A percentile compares a stretch with the other conserved stretches of the same genome.
These are phyloP conservation scores for Aspergillus leporis DNA, from an alignment of 495 filamentous ascomycete genomes.

Conservation along the genomic window DNA sequence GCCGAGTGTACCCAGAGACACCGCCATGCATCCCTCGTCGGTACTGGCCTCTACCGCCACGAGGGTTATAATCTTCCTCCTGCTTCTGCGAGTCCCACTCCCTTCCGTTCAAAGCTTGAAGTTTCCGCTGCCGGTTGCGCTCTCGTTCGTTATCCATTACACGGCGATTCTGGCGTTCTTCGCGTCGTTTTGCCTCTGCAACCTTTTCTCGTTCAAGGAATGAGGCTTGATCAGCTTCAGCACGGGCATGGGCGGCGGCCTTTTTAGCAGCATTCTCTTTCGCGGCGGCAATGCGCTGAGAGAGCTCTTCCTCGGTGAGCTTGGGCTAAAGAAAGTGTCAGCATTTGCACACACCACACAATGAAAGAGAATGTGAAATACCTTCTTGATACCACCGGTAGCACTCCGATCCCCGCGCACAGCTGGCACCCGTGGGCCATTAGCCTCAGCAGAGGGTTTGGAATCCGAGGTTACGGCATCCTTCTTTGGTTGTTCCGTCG, in stretches of 20 bases:
- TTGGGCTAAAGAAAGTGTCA: conserved; percentile 49
- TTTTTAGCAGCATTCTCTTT: conserved; percentile 57
- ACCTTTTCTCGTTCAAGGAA: conserved; percentile 66
- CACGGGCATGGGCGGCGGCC: conserved; percentile 61
- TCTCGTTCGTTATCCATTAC: conserved; percentile 72
- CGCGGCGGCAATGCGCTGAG: conserved; percentile 58
- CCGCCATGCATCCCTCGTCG: conserved; percentile 63
- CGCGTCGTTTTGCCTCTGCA: conserved; percentile 52
- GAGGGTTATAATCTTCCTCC: conserved; percentile 58
- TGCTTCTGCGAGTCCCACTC: conserved; percentile 80
- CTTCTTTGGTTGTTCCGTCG: conserved; percentile 24
- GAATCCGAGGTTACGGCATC: conserved; percentile 20
- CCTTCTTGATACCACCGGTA: conserved; percentile 64
- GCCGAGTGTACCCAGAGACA: conserved; percentile 43
- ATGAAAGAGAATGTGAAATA: conserved; percentile 18
- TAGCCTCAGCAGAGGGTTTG: conserved; percentile 24
- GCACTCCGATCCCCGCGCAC: conserved; percentile 68
- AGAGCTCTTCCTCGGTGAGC: conserved; percentile 68
- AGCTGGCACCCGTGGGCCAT: conserved; percentile 46
- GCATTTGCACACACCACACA: neutral
- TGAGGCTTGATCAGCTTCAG: conserved; percentile 66
- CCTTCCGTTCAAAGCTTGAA: conserved; percentile 62
- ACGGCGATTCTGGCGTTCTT: conserved; percentile 56
- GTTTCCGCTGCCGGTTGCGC: conserved; percentile 68
- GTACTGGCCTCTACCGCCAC: conserved; percentile 45